These are phyloP conservation scores for Sugiyamaella pinicola DNA, from an alignment of 1,139 yeast genomes.

Conservation along the genomic window DNA sequence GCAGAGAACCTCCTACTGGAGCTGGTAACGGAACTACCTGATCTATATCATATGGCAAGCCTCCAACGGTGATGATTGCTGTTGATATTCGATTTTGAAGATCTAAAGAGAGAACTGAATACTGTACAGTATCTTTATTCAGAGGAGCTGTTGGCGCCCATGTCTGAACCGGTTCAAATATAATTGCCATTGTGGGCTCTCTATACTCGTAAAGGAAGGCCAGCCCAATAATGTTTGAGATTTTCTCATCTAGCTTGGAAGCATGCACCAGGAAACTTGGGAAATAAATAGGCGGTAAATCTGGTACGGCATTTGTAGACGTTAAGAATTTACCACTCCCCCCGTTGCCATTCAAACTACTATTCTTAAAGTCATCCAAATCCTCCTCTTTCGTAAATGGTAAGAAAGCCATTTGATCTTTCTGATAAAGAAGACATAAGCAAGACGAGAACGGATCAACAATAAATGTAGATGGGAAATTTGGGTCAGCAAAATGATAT, in stretches of 20 bases:
- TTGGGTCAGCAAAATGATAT: slow-evolving; percentile 50
- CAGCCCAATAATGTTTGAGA: slow-evolving; percentile 66
- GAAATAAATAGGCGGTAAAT: slow-evolving; percentile 28
- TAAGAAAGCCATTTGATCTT: slow-evolving; percentile 68
- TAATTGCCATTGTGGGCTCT: slow-evolving; percentile 77
- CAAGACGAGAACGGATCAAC: slow-evolving; percentile 69
- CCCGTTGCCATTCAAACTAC: not conserved
- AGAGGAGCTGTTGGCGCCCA: slow-evolving; percentile 74
- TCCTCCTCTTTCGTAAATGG: slow-evolving; percentile 59
- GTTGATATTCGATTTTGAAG: slow-evolving; percentile 64
- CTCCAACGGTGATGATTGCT: slow-evolving; percentile 61
- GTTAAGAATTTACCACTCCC: not conserved
- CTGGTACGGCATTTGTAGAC: not conserved
- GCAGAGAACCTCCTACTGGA: slow-evolving; percentile 71
- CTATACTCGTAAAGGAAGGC: slow-evolving; percentile 70
- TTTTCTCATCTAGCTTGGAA: slow-evolving; percentile 55
- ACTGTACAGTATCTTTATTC: slow-evolving; percentile 64
- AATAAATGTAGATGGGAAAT: slow-evolving; percentile 52
- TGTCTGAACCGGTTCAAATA: slow-evolving; percentile 62
- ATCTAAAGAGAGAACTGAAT: slow-evolving; percentile 65
- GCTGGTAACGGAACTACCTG: slow-evolving; percentile 61
- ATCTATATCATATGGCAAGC: slow-evolving; percentile 76
- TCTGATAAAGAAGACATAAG: slow-evolving; percentile 63
- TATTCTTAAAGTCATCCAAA: slow-evolving; percentile 29
- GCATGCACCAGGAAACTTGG: slow-evolving; percentile 57